Evolutionary conservation across 805 yeast genomes (phyloP).

Genomic region (Pichia paraexigua): DNA sequence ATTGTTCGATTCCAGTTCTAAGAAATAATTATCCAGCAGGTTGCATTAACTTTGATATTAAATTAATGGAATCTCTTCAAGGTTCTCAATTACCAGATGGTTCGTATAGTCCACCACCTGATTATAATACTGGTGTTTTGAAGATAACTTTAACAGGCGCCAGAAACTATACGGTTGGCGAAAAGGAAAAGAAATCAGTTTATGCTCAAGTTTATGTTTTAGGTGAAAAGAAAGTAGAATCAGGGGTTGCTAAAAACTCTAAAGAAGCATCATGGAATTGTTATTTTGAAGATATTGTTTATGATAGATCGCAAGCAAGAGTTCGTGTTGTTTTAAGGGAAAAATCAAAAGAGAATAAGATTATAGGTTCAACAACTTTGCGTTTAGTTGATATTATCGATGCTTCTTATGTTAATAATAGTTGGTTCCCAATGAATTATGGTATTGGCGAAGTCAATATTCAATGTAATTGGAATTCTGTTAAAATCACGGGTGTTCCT

Average conservation of each 20-base stretch:
- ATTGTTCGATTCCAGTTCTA: conserved; percentile 49
- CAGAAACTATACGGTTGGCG: conserved; percentile 40
- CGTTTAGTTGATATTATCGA: conserved; percentile 61
- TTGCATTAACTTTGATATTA: conserved; percentile 56
- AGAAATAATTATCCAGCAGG: conserved; percentile 86
- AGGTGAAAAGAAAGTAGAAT: conserved; percentile 48
- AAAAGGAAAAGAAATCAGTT: conserved; percentile 43
- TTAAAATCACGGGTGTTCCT: conserved; percentile 54
- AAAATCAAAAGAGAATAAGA: conserved; percentile 45
- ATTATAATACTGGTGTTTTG: conserved; percentile 87
- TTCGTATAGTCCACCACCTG: conserved; percentile 78
- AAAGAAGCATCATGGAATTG: conserved; percentile 63
- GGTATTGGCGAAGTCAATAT: conserved; percentile 70
- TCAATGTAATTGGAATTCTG: conserved; percentile 79
- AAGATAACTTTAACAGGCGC: conserved; percentile 59
- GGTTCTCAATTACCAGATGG: conserved; percentile 66
- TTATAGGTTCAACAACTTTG: conserved; percentile 52
- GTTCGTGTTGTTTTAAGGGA: conserved; percentile 62
- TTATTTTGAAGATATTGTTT: conserved; percentile 53
- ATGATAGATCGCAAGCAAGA: conserved; percentile 60
- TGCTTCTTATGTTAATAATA: conserved; percentile 66
- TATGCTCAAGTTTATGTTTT: conserved; percentile 67
- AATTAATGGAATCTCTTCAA: conserved; percentile 68
- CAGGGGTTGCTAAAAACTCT: conserved; percentile 51
- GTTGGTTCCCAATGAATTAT: conserved; percentile 64